phyloP scores from a whole-genome alignment of 495 filamentous ascomycete species.

The Trichoderma erinaceum region DNA sequence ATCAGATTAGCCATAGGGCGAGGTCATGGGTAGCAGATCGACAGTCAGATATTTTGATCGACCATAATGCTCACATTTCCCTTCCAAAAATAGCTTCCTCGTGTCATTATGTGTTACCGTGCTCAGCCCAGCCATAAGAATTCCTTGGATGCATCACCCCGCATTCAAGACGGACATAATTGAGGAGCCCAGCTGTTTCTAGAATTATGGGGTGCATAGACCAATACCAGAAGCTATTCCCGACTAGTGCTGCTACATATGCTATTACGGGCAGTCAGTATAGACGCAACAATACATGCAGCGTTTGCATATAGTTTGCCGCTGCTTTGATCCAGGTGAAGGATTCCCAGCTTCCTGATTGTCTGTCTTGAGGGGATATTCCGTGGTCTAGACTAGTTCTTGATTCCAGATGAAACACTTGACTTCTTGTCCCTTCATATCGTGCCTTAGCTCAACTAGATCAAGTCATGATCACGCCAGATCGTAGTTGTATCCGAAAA shows the following conservation, averaged over 20 bases:
- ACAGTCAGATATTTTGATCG: neutral
- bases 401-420: no score
- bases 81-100: neutral
- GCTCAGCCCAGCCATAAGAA: neutral
- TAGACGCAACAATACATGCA: neutral
- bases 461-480: no score
- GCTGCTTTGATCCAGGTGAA: neutral
- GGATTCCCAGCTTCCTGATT: neutral
- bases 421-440: no score
- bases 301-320: neutral
- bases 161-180: neutral
- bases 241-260: neutral
- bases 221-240: neutral
- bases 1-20: neutral
- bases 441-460: no score
- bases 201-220: neutral
- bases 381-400: neutral
- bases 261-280: neutral
- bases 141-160: neutral
- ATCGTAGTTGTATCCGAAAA: no score
- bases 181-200: neutral
- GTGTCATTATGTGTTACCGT: neutral
- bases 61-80: neutral
- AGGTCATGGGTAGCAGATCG: neutral
- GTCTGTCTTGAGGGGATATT: neutral